Evolutionary conservation across 2,329 filamentous ascomycete species (phyloP).

Genomic region (Emericellopsis cladophorae): DNA sequence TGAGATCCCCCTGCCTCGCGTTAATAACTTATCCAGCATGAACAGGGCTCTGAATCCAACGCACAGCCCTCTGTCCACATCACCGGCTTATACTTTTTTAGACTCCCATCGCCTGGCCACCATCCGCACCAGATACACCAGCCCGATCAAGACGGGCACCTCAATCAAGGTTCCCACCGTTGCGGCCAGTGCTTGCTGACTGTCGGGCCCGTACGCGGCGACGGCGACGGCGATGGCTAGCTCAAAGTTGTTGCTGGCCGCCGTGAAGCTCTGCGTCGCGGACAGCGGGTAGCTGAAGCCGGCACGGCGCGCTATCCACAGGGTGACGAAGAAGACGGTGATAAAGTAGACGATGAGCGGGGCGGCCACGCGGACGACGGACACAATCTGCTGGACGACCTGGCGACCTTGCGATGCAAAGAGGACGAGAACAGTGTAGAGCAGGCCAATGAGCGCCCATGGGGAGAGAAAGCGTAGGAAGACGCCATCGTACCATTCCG

Average conservation of each 20-base stretch:
- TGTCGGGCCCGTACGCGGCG: conserved; percentile 64
- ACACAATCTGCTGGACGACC: conserved; percentile 73
- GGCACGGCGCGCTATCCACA: conserved; percentile 45
- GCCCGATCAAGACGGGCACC: conserved; percentile 63
- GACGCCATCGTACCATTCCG: conserved; percentile 49
- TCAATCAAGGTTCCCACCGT: conserved; percentile 81
- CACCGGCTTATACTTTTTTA: neutral
- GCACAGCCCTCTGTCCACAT: neutral
- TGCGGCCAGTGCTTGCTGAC: conserved; percentile 67
- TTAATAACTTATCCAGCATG: no score
- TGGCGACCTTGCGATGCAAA: conserved; percentile 71
- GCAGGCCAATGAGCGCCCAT: conserved; percentile 66
- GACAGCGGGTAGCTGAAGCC: conserved; percentile 62
- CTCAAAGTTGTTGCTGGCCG: conserved; percentile 89
- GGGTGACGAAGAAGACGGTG: conserved; percentile 58
- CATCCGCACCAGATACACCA: conserved; percentile 64
- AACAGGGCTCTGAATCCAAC: no score
- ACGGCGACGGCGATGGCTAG: conserved; percentile 81
- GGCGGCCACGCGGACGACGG: conserved; percentile 68
- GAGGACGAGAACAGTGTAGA: conserved; percentile 78
- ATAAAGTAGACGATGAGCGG: conserved; percentile 74
- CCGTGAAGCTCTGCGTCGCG: conserved; percentile 75
- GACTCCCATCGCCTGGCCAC: conserved; percentile 34
- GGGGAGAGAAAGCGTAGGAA: conserved; percentile 61
- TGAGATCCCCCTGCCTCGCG: no score